Evolutionary conservation across 306 rosid species (phyloP).

Genomic region (Sphenostylis stenocarpa): DNA sequence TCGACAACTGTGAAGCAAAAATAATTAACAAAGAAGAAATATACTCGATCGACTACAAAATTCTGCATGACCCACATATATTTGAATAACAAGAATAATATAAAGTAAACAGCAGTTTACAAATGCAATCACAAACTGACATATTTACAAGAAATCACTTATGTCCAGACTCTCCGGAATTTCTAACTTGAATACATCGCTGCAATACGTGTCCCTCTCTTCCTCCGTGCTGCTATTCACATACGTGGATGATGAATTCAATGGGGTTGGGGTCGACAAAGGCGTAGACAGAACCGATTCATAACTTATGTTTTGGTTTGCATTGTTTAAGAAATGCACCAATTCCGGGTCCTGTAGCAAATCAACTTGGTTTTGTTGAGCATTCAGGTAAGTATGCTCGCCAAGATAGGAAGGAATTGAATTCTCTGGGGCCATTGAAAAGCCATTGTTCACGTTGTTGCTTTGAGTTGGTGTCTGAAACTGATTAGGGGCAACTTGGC

Average conservation of each 20-base stretch:
- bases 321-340: constrained; percentile 34
- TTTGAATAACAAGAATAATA: constrained; percentile 14
- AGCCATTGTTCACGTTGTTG: constrained; percentile 27
- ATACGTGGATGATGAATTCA: constrained; percentile 66
- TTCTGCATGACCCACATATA: neutral
- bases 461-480: constrained; percentile 34
- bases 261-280: constrained; percentile 58
- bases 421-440: constrained; percentile 46
- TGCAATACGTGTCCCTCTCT: constrained; percentile 75
- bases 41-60: neutral
- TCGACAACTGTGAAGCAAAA: constrained; percentile 26
- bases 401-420: constrained; percentile 33
- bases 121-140: neutral
- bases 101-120: constrained; percentile 17
- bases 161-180: constrained; percentile 83
- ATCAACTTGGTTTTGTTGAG: constrained; percentile 40
- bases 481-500: constrained; percentile 39
- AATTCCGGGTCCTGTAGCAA: constrained; percentile 38
- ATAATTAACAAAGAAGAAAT: neutral
- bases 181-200: constrained; percentile 72
- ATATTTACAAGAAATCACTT: constrained; percentile 66
- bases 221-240: constrained; percentile 70
- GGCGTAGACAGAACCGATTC: constrained; percentile 72
- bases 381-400: constrained; percentile 23
- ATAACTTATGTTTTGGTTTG: constrained; percentile 37